Conservation (phyloP, 78 protist species). For the Dictyostelium capitatum region DNA sequence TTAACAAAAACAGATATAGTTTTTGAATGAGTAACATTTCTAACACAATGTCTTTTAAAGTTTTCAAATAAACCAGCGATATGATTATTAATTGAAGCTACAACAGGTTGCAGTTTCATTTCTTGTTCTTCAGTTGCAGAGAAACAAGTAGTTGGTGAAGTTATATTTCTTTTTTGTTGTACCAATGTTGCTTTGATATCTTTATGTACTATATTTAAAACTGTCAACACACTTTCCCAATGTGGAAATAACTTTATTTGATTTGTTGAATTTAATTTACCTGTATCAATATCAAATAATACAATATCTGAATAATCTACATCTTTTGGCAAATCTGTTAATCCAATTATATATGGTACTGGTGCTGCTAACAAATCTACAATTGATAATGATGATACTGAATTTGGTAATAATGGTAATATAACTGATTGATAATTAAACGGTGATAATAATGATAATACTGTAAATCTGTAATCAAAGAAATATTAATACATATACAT, state of each 20-base stretch:
- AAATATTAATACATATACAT: background rate
- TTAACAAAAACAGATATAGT: conserved; percentile 46
- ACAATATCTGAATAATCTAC: conserved; percentile 33
- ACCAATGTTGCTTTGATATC: background rate
- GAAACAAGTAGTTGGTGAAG: background rate
- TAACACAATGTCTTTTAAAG: conserved; percentile 50
- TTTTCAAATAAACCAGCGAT: conserved; percentile 33
- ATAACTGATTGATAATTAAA: conserved; percentile 74
- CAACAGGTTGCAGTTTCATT: background rate
- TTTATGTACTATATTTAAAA: background rate
- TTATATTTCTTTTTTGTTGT: background rate
- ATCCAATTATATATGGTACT: conserved; percentile 66
- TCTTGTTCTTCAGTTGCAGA: conserved; percentile 35
- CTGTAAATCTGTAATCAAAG: conserved; percentile 38
- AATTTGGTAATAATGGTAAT: conserved; percentile 64
- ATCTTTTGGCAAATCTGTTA: conserved; percentile 10
- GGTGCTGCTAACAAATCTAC: conserved; percentile 63
- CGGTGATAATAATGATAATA: conserved; percentile 57
- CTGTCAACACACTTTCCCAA: conserved; percentile 1
- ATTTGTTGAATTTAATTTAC: background rate
- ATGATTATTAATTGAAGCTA: background rate
- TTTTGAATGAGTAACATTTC: conserved; percentile 45
- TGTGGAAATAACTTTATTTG: conserved; percentile 22
- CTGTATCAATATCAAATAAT: conserved; percentile 42
- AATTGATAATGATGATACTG: conserved; percentile 37